Evolutionary conservation across 768 basidiomycete genomes (phyloP).

Genomic region (Clitopilus passeckerianus): DNA sequence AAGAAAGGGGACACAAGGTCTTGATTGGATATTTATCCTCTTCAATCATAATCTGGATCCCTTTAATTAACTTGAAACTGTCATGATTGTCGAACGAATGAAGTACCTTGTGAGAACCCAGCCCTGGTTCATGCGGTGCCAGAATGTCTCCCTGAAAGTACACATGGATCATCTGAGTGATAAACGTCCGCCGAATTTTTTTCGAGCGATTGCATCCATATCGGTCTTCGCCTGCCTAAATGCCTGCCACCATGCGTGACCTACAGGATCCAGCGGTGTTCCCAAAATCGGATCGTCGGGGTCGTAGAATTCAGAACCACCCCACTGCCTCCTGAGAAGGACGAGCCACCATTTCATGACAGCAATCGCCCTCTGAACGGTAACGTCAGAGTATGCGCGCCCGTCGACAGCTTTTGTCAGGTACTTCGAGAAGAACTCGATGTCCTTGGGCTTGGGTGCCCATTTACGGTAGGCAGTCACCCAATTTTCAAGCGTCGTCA

Average conservation of each 20-base stretch:
- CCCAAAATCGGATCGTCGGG: conserved; percentile 23
- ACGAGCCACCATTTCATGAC: conserved; percentile 83
- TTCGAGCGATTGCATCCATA: conserved; percentile 61
- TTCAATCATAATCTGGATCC: not conserved
- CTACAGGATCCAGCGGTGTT: conserved; percentile 39
- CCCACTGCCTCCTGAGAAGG: conserved; percentile 62
- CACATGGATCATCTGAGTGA: conserved; percentile 42
- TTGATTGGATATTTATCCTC: not conserved
- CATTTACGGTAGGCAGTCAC: conserved; percentile 54
- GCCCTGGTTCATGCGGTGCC: no score
- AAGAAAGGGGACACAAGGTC: conserved; percentile 20
- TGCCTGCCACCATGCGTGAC: conserved; percentile 76
- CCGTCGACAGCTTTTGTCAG: conserved; percentile 63
- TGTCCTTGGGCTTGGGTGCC: conserved; percentile 69
- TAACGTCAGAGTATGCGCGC: conserved; percentile 45
- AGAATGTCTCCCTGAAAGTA: no score
- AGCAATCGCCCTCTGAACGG: conserved; percentile 64
- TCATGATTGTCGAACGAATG: no score
- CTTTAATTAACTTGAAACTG: not conserved
- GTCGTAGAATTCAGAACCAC: conserved; percentile 43
- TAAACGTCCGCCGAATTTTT: conserved; percentile 70
- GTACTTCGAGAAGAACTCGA: conserved; percentile 71
- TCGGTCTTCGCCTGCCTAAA: conserved; percentile 64
- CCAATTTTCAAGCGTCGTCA: conserved; percentile 71
- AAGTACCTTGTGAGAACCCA: no score